Base-by-base conservation (phyloP, 495 filamentous ascomycete genomes). In the Cercophora samala region DNA sequence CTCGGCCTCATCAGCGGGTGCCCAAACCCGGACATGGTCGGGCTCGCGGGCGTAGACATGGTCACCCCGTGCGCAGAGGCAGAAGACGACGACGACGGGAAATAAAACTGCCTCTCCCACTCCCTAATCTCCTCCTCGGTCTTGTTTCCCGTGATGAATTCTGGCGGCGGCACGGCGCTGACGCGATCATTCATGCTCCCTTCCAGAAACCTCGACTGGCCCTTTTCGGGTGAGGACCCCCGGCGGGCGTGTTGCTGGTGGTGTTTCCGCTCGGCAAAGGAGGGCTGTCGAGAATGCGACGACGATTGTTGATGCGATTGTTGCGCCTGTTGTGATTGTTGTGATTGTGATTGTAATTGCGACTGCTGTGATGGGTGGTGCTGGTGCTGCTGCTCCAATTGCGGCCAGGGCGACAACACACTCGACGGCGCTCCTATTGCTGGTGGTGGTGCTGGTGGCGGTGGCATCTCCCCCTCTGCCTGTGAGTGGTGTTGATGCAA, bases 131-230 rank as follows among this genome's bases (percentile, higher is more conserved):
- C 78, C 15, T 37, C 60, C 0, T 29, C 26, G 5, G 24, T 29
- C 9, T 37, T 29, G 4, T 62, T 29, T 17, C 60, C 60, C 4
- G 24, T 85, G 37, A 88, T 75, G 71, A 87, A 92, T 54, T 86
- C 81, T 32, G 80, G 76, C 9, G 90, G 90, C 51, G 90, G 90
- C 69, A 80, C 85, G 65, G 89, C 82, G 68, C 89, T 91, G 19
- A 84, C 81, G 65, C 88, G 86, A 74, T 93, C 90, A 73, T 87
- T 90, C 90, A 93, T 92, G 64, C 84, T 90, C 2, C 88, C 90
- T 70, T 93, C 90, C 4, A 88, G 75, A 71, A 93, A 93, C 29
- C 85, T 69, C 62, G 75, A 77, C 42, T 72, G 66, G 23, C 63
- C 62, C 8, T 24, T 60, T 26, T 56, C 54, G 6, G 54, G 54